Percentiles rank a stretch among this genome's conserved stretches.
These are phyloP conservation scores for Leccinum ochraceum DNA, from an alignment of 768 basidiomycete genomes.

Conservation along the genomic window DNA sequence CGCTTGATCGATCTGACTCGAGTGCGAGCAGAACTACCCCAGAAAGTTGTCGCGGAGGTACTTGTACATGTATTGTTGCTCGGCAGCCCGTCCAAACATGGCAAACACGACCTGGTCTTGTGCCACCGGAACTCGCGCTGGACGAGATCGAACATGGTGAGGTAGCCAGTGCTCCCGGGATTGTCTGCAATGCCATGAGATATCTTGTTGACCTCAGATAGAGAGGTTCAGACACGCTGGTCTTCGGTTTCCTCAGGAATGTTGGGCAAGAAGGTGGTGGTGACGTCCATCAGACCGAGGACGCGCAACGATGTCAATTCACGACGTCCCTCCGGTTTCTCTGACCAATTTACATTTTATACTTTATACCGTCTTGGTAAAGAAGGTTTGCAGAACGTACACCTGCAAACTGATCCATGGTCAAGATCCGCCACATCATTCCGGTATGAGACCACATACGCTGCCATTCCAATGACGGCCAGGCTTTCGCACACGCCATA, in stretches of 20 bases:
- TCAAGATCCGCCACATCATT: slow-evolving; percentile 11
- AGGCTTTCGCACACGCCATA: slow-evolving; percentile 82
- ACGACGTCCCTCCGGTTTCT: slow-evolving; percentile 25
- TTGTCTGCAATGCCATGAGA: slow-evolving; percentile 96
- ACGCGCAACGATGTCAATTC: slow-evolving; percentile 81
- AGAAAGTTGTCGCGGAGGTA: slow-evolving; percentile 84
- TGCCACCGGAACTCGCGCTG: slow-evolving; percentile 78
- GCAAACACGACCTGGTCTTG: slow-evolving; percentile 87
- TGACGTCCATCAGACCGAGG: slow-evolving; percentile 97
- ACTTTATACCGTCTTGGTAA: slow-evolving; percentile 96
- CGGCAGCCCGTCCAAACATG: slow-evolving; percentile 79
- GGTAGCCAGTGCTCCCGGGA: slow-evolving; percentile 72
- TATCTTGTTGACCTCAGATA: slow-evolving; percentile 87
- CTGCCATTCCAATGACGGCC: slow-evolving; percentile 81
- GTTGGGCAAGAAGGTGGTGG: slow-evolving; percentile 58
- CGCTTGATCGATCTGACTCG: slow-evolving; percentile 43
- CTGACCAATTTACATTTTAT: slow-evolving; percentile 39
- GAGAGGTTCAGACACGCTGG: slow-evolving; percentile 88
- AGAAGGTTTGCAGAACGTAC: slow-evolving; percentile 93
- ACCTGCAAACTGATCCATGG: slow-evolving; percentile 68
- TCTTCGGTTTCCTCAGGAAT: slow-evolving; percentile 87
- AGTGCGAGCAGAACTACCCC: slow-evolving; percentile 56
- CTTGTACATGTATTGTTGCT: slow-evolving; percentile 73
- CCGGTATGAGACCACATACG: slow-evolving; percentile 52
- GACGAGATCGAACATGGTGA: slow-evolving; percentile 92